Evolutionary conservation across 164 flowering plant species (phyloP), one percentile per base, ranked within the genome.

Genomic region (Nelumbo lutea): DNA sequence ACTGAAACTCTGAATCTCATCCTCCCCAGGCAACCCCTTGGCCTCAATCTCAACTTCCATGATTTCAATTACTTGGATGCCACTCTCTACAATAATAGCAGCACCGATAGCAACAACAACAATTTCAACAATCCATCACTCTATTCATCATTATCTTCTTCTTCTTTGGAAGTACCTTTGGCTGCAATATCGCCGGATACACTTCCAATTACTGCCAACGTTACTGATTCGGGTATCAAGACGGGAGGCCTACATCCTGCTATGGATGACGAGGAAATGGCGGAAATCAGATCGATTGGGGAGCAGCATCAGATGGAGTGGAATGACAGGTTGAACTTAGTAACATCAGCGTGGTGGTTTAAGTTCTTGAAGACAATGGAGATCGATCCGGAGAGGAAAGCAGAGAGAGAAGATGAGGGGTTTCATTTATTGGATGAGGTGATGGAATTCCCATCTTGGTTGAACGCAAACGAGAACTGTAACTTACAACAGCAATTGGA

Each of bases 301-400:
- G 91, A 90, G 72, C 84, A 86, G 59, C 90, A 90, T 68, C 84
- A 90, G 77, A 87, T 90, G 86, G 96, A 88, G 69, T 92, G 91
- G 98, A 82, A 86, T 68, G 98, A 92, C 69, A 84, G 80, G 2
- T 58, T 90, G 83, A 87, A 83, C 78, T 74, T 90, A 73, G 85
- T 87, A 5, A 85, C 87, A 2, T 92, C 96, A 9, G 96, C 98
- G 0, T 82, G 96, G 85, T 95, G 99, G 98, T 87, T 83, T 62
- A 85, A 87, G 81, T 87, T 82, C 75, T 72, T 85, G 73, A 87
- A 88, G 75, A 76, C 75, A 27, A 81, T 84, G 85, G 94, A 87
- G 66, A 68, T 70, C 47, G 77, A 68, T 41, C 74, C 79, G 4
- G 85, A 67, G 61, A 67, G 69, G 43, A 64, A 46, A 6, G 68